Base-by-base conservation (phyloP, 257 asterid species). In the Capsicum baccatum region DNA sequence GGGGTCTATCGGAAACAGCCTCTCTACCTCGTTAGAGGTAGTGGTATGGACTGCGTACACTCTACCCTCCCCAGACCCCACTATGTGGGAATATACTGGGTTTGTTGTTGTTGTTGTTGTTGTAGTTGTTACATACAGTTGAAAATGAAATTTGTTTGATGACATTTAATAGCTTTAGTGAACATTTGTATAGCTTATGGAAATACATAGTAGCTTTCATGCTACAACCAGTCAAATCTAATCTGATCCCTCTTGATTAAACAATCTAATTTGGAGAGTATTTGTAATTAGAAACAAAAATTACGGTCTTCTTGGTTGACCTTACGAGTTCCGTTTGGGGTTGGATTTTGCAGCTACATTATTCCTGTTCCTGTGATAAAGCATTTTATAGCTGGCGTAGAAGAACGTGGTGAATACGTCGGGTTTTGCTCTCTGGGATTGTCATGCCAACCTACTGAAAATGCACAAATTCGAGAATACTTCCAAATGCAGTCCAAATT, bases 351-450 rank as follows among this genome's bases (percentile, higher is more conserved):
- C 93, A 94, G 99, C 80, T 96, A 96, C 85, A 94, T 96, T 86
- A 96, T 96, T 88, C 99, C 99, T 57, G 97, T 92, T 64, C 98
- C 99, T 59, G 98, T 94, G 78, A 94, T 96, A 88, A 93, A 91
- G 86, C 98, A 89, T 89, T 96, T 96, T 91, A 90, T 93, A 58
- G 85, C 90, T 68, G 98, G 99, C 48, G 94, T 96, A 76, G 97
- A 96, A 90, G 98, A 92, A 89, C 90, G 97, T 37, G 98, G 99
- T 85, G 87, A 88, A 12, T 96, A 96, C 62, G 93, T 86, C 79
- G 98, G 99, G 80, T 96, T 96, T 94, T 96, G 99, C 91, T 91
- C 98, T 66, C 86, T 93, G 92, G 99, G 98, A 58, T 86, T 96
- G 85, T 94, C 99, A 83, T 96, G 98, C 86, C 99, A 96, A 86